These are phyloP conservation scores for Rhododendron griersonianum DNA, from an alignment of 148 eudicot genomes.

Conservation along the genomic window DNA sequence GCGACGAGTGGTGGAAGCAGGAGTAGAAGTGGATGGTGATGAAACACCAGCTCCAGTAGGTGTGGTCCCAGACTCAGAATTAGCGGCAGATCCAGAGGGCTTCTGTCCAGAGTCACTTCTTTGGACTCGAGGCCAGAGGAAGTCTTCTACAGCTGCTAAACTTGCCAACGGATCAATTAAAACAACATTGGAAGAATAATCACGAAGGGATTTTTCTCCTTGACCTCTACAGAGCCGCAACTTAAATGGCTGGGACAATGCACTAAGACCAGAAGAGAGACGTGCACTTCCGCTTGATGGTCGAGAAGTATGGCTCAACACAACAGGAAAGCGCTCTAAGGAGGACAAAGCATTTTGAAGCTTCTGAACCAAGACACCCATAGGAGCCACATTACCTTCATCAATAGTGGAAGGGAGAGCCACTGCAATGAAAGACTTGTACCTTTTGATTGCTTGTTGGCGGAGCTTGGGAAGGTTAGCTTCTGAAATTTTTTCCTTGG, in stretches of 20 bases:
- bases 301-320: constrained; percentile 82
- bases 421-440: constrained; percentile 65
- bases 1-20: constrained; percentile 56
- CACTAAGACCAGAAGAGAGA: constrained; percentile 82
- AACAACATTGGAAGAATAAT: constrained; percentile 89
- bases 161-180: constrained; percentile 97
- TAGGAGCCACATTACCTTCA: constrained; percentile 53
- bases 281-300: constrained; percentile 77
- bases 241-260: constrained; percentile 86
- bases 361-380: constrained; percentile 77
- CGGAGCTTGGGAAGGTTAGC: constrained; percentile 81
- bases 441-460: constrained; percentile 80
- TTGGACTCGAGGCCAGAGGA: constrained; percentile 95
- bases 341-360: constrained; percentile 93
- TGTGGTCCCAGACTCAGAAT: constrained; percentile 60
- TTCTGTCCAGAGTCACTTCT: constrained; percentile 79
- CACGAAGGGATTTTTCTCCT: constrained; percentile 95
- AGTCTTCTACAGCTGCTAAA: constrained; percentile 91
- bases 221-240: constrained; percentile 87
- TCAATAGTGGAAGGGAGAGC: constrained; percentile 50
- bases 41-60: constrained; percentile 59
- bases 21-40: constrained; percentile 62
- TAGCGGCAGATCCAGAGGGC: constrained; percentile 54
- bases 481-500: constrained; percentile 75
- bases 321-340: constrained; percentile 90